Conservation (phyloP, 176 grass and related monocot species). For the Avena insularis region DNA sequence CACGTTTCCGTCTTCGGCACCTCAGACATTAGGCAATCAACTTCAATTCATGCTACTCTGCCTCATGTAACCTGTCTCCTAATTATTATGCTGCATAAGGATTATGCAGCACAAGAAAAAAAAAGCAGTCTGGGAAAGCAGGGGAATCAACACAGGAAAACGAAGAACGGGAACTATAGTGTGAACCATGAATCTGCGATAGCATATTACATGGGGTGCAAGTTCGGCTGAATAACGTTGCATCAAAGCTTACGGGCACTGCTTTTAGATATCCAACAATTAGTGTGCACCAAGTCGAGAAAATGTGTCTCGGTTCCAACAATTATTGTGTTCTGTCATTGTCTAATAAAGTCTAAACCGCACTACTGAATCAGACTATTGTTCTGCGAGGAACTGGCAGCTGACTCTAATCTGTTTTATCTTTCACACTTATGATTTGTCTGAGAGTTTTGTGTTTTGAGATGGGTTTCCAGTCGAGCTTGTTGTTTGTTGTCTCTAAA, state of each 20-base stretch:
- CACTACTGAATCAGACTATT: not conserved
- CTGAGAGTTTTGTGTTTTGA: not conserved
- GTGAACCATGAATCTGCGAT: not conserved
- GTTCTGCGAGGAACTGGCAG: not conserved
- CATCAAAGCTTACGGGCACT: not conserved
- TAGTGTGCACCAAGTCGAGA: not conserved
- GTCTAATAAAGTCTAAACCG: not conserved
- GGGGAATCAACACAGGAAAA: constrained; percentile 44
- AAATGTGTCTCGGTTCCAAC: not conserved
- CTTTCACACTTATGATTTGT: not conserved
- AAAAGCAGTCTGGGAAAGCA: not conserved
- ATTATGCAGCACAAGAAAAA: constrained; percentile 42
- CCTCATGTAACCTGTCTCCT: constrained; percentile 12
- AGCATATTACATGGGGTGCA: not conserved
- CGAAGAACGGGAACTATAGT: constrained; percentile 7
- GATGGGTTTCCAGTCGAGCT: not conserved
- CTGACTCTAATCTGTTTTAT: not conserved
- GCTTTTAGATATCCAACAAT: not conserved
- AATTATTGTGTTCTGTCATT: not conserved
- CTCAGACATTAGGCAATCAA: not conserved
- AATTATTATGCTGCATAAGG: constrained; percentile 40
- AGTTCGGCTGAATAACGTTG: constrained; percentile 7
- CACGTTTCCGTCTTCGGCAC: not conserved
- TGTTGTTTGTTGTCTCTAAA: not conserved
- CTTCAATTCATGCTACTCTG: not conserved